Conservation (phyloP, 2,329 filamentous ascomycete species). For the Botrytis sinoallii region DNA sequence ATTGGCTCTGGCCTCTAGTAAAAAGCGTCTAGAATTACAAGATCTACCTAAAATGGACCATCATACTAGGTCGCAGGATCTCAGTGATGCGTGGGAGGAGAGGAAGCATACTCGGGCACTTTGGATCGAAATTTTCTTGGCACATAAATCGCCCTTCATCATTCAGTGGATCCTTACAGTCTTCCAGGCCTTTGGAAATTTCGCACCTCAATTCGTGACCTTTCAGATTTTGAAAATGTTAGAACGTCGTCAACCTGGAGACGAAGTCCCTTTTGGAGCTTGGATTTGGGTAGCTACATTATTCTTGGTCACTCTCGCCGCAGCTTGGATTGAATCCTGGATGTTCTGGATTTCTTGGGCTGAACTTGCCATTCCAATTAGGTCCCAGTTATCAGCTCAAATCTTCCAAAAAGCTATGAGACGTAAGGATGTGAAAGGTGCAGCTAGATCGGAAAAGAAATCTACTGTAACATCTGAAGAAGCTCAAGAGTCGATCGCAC, state of each 20-base stretch:
- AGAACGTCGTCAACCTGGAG: slow-evolving; percentile 51
- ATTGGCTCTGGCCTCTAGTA: slow-evolving; percentile 52
- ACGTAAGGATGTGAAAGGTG: slow-evolving; percentile 71
- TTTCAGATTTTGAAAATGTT: slow-evolving; percentile 62
- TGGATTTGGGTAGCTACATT: slow-evolving; percentile 69
- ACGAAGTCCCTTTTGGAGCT: slow-evolving; percentile 49
- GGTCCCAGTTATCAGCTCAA: slow-evolving; percentile 66
- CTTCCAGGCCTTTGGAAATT: slow-evolving; percentile 43
- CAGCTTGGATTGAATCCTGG: slow-evolving; percentile 60
- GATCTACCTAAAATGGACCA: slow-evolving; percentile 63
- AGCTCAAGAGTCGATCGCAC: slow-evolving; percentile 30
- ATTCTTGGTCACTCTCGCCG: slow-evolving; percentile 53
- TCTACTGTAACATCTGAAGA: slow-evolving; percentile 27
- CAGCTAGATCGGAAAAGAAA: slow-evolving; percentile 46
- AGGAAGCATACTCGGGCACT: slow-evolving; percentile 50
- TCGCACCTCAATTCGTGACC: slow-evolving; percentile 68
- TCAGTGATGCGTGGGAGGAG: slow-evolving; percentile 49
- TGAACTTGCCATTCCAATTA: slow-evolving; percentile 62
- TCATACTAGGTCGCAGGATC: slow-evolving; percentile 50
- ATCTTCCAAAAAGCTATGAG: slow-evolving; percentile 76
- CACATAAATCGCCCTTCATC: slow-evolving; percentile 54
- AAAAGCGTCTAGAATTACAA: slow-evolving; percentile 57
- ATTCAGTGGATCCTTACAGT: slow-evolving; percentile 57
- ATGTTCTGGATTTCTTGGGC: slow-evolving; percentile 65
- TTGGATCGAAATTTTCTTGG: slow-evolving; percentile 57